Conservation (phyloP, 257 asterid species). For the Coffea eugenioides region DNA sequence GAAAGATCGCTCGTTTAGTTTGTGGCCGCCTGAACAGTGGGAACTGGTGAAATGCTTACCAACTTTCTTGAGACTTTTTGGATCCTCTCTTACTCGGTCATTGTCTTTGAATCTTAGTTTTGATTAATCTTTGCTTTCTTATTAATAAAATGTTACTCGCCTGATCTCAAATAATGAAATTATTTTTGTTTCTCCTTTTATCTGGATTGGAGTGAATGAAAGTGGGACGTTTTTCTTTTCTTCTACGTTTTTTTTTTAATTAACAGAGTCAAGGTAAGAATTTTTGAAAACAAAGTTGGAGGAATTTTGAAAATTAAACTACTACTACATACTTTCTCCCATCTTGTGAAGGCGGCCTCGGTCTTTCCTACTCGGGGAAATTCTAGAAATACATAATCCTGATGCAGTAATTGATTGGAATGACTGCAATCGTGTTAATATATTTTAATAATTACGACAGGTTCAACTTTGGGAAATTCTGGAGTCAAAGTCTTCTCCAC, state of each 20-base stretch:
- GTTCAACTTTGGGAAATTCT: neutral
- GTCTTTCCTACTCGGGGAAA: neutral
- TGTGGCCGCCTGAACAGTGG: neutral
- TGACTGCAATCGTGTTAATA: neutral
- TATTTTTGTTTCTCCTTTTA: neutral
- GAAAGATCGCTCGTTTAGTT: neutral
- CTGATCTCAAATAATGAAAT: neutral
- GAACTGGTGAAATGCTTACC: conserved; percentile 6
- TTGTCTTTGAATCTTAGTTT: too few relatives aligned
- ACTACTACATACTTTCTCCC: neutral
- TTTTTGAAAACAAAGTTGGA: neutral
- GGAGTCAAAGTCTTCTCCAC: neutral
- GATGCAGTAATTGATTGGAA: neutral
- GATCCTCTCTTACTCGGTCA: conserved; percentile 6
- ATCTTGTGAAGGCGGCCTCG: neutral
- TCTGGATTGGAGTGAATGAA: neutral
- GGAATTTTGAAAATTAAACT: neutral
- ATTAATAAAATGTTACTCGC: neutral
- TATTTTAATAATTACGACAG: neutral
- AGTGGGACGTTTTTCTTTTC: neutral
- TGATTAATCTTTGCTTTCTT: neutral
- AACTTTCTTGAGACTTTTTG: conserved; percentile 23
- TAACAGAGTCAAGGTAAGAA: neutral
- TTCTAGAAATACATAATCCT: neutral
- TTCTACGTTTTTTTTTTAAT: neutral